Conservation (phyloP, 2,329 filamentous ascomycete species). For the Pestalotiopsis sp. region DNA sequence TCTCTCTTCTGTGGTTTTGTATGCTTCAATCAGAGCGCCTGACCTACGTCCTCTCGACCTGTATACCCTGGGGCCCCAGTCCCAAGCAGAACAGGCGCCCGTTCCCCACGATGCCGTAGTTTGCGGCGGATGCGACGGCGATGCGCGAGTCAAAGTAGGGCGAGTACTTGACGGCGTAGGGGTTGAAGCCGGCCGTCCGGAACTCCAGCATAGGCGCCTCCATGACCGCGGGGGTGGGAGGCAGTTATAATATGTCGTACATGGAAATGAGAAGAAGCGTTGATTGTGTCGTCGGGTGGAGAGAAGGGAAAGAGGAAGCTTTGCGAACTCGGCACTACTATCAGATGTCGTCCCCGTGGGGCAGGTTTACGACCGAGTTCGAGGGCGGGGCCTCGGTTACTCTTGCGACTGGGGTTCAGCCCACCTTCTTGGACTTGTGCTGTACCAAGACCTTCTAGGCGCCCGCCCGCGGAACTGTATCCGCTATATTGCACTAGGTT, state of each 20-base stretch:
- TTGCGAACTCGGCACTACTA: not conserved
- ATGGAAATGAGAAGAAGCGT: not conserved
- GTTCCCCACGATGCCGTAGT: slow-evolving; percentile 97
- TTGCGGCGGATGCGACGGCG: slow-evolving; percentile 85
- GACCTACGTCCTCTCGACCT: slow-evolving; percentile 75
- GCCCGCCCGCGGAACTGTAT: not conserved
- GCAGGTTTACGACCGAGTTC: not conserved
- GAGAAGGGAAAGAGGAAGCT: not conserved
- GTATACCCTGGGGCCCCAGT: slow-evolving; percentile 79
- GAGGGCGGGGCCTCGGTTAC: not conserved
- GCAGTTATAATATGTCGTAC: not conserved
- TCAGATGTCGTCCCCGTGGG: not conserved
- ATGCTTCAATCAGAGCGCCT: not conserved
- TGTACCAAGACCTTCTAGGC: not conserved
- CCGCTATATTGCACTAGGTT: not conserved
- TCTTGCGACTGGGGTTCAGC: not conserved
- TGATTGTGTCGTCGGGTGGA: not conserved
- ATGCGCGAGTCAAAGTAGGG: slow-evolving; percentile 96
- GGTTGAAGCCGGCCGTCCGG: slow-evolving; percentile 90
- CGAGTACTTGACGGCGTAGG: slow-evolving; percentile 96
- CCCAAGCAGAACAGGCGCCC: slow-evolving; percentile 84
- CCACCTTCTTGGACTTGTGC: not conserved
- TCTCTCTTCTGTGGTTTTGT: not conserved
- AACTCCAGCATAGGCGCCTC: slow-evolving; percentile 79
- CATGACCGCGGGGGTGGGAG: slow-evolving; percentile 25